These are phyloP conservation scores for Hypoxylon fuscum DNA, from an alignment of 495 filamentous ascomycete genomes.

Conservation along the genomic window DNA sequence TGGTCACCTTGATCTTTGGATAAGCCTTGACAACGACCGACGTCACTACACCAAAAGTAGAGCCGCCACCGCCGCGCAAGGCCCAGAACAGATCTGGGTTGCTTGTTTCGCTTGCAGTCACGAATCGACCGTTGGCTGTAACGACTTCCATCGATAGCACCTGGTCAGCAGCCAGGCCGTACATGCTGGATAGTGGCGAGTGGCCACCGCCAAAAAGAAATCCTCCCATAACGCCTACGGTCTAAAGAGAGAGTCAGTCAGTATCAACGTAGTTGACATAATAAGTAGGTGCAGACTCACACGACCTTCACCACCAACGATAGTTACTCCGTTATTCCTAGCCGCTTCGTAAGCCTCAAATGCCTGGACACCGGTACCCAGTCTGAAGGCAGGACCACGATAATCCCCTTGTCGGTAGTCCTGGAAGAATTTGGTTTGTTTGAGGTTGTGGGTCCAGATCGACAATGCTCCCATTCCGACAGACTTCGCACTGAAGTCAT, in stretches of 20 bases:
- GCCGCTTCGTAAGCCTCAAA: conserved; percentile 57
- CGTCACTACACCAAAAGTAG: conserved; percentile 68
- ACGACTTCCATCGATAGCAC: conserved; percentile 65
- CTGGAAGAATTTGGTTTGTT: conserved; percentile 53
- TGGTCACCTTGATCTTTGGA: conserved; percentile 51
- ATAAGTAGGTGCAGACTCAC: conserved; percentile 24
- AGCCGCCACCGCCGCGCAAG: conserved; percentile 65
- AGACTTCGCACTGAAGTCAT: conserved; percentile 63
- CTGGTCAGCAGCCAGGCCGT: conserved; percentile 64
- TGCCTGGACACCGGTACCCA: conserved; percentile 58
- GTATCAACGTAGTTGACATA: neutral
- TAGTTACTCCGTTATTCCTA: conserved; percentile 47
- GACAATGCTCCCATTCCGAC: conserved; percentile 56
- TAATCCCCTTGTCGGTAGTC: conserved; percentile 50
- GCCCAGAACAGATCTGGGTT: conserved; percentile 74
- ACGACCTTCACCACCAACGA: conserved; percentile 60
- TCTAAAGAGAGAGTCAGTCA: conserved; percentile 31
- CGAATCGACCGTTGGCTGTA: conserved; percentile 62
- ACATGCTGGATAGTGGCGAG: conserved; percentile 50
- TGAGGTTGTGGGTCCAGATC: conserved; percentile 62
- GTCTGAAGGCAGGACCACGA: conserved; percentile 56
- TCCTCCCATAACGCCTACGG: conserved; percentile 62
- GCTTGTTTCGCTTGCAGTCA: conserved; percentile 58
- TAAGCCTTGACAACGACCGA: conserved; percentile 58
- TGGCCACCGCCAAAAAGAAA: conserved; percentile 66